phyloP scores from a whole-genome alignment of 202 grass and related monocot genomes.

The Hordeum pubiflorum region DNA sequence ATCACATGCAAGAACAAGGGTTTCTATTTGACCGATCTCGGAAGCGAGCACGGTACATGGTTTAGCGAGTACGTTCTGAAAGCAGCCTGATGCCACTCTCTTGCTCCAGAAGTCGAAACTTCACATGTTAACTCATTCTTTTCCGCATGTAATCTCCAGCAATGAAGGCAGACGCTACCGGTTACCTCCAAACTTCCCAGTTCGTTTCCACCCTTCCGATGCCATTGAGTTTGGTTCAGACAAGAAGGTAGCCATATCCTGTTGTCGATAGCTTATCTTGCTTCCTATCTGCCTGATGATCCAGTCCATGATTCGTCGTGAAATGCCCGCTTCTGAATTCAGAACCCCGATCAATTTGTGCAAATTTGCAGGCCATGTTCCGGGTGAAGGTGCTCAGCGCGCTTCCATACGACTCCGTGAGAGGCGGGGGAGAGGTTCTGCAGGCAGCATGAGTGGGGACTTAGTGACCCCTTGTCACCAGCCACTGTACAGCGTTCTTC shows the following conservation, averaged over 20 bases:
- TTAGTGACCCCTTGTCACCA: not conserved
- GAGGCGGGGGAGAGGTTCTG: conserved; percentile 34
- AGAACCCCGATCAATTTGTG: not conserved
- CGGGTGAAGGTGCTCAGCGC: conserved; percentile 75
- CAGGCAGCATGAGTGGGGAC: conserved; percentile 53
- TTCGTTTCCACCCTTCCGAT: conserved; percentile 66
- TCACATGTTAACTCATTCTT: conserved; percentile 12
- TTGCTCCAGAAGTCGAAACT: not conserved
- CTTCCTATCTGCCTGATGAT: not conserved
- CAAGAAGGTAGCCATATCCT: conserved; percentile 50
- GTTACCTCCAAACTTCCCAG: conserved; percentile 64
- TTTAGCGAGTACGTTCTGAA: conserved; percentile 63
- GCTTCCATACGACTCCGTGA: conserved; percentile 45
- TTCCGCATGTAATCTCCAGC: conserved; percentile 31
- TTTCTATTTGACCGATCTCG: conserved; percentile 76
- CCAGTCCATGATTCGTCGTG: not conserved
- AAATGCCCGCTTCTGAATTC: not conserved
- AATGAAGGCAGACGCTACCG: conserved; percentile 67
- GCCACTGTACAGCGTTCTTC: conserved; percentile 45
- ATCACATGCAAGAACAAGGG: conserved; percentile 80
- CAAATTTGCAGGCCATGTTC: conserved; percentile 53
- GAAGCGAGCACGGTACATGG: conserved; percentile 82
- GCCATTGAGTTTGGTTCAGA: conserved; percentile 81
- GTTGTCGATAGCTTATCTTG: not conserved
- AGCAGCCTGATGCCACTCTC: not conserved